phyloP scores from a whole-genome alignment of 331 rosid species.

The Malus hybrid region DNA sequence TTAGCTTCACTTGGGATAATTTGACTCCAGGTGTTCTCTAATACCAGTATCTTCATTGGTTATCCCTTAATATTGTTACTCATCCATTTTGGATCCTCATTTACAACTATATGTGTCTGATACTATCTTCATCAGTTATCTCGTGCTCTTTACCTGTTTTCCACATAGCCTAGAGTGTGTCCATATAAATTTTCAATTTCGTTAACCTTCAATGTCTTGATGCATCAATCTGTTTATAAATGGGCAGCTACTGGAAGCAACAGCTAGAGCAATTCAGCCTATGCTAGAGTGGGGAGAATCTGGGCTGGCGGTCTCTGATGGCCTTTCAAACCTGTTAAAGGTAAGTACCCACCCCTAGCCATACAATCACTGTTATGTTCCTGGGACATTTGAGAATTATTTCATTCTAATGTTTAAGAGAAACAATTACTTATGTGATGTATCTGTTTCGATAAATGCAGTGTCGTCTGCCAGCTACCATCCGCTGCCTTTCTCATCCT shows the following conservation, averaged over 20 bases:
- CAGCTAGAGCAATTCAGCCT: constrained; percentile 91
- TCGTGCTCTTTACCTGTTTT: not conserved
- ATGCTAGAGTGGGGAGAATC: constrained; percentile 88
- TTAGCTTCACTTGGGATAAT: not conserved
- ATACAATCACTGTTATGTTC: not conserved
- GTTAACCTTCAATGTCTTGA: not conserved
- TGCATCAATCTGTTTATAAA: constrained; percentile 13
- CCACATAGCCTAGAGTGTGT: not conserved
- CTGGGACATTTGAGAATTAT: not conserved
- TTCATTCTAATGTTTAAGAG: not conserved
- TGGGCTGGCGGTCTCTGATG: constrained; percentile 82
- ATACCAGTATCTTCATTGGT: not conserved
- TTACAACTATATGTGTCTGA: not conserved
- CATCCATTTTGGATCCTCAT: not conserved
- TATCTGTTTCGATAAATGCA: constrained; percentile 28
- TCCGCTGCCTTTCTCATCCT: constrained; percentile 83
- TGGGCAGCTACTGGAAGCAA: constrained; percentile 80
- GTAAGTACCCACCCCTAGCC: constrained; percentile 28
- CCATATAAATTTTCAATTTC: not conserved
- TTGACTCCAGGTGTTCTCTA: not conserved
- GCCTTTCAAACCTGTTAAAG: constrained; percentile 90
- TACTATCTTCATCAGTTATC: not conserved
- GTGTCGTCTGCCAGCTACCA: constrained; percentile 87
- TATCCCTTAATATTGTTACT: not conserved
- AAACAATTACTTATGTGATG: not conserved